Base-by-base conservation (phyloP, 202 grass and related monocot genomes). In the Saccharum hybrid region DNA sequence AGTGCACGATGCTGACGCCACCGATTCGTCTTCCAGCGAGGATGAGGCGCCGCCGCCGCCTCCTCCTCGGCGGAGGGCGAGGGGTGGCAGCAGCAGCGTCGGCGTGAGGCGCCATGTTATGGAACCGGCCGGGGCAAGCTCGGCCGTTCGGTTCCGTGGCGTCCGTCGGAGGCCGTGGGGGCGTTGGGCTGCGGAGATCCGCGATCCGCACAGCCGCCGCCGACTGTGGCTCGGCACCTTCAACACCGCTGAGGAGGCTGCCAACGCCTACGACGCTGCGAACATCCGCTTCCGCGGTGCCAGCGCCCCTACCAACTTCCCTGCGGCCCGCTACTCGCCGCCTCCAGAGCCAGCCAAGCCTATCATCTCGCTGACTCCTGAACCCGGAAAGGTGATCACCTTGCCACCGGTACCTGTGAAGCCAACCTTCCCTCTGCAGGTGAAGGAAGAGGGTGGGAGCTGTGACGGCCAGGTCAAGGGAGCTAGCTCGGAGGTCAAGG, bases 161-260 rank as follows among this genome's bases (percentile, higher is more conserved):
- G 93, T 93, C 46, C 88, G 90, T 30, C 86, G 70, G 48, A 81
- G 93, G 56, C 84, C 90, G 18, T 96, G 93, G 93, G 93, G 93
- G 23, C 77, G 82, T 70, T 96, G 83, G 72, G 90, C 83, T 3
- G 90, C 93, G 12, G 93, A 96, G 90, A 96, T 96, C 88, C 88
- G 93, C 67, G 90, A 96, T 78, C 90, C 90, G 4, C 74, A 56
- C 68, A 49, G 10, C 68, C 71, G 71, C 68, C 70, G 88, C 40
- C 89, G 93, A 73, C 43, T 96, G 56, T 96, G 93, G 93, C 90
- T 96, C 0, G 93, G 93, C 40, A 96, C 93, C 31, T 93, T 91
- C 57, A 82, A 89, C 75, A 96, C 88, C 10, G 90, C 93, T 10
- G 93, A 96, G 87, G 93, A 88, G 84, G 93, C 93, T 6, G 90